Conservation (phyloP, 2,329 filamentous ascomycete genomes). For the Corynespora cassiicola region DNA sequence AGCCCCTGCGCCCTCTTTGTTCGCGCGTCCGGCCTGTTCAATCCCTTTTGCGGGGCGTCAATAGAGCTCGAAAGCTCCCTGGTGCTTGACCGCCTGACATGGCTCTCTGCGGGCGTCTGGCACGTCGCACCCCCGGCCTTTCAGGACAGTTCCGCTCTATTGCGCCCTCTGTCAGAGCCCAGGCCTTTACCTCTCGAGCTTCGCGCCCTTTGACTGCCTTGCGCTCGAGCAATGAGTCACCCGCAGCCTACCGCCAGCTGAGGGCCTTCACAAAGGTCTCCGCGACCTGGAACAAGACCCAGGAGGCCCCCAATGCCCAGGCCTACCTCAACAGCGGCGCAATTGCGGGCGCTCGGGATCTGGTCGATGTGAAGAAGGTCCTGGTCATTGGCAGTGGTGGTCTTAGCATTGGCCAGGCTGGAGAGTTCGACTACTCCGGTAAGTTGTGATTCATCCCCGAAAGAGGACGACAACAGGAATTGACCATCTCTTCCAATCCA, state of each 20-base stretch:
- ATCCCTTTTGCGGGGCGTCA: slow-evolving; percentile 19
- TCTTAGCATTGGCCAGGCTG: slow-evolving; percentile 94
- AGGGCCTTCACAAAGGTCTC: slow-evolving; percentile 46
- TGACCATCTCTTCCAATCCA: slow-evolving; percentile 43
- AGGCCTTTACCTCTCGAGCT: slow-evolving; percentile 40
- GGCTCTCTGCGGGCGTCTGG: slow-evolving; percentile 50
- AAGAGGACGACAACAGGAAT: neutral
- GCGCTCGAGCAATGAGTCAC: slow-evolving; percentile 38
- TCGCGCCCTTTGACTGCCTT: slow-evolving; percentile 39
- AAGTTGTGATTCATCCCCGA: slow-evolving; percentile 21
- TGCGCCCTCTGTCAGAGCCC: slow-evolving; percentile 33
- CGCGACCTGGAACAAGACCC: slow-evolving; percentile 51
- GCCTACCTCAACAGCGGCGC: slow-evolving; percentile 89
- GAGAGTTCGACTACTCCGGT: slow-evolving; percentile 99
- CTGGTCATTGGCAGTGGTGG: slow-evolving; percentile 95
- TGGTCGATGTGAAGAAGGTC: slow-evolving; percentile 94
- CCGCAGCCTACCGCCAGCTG: slow-evolving; percentile 39
- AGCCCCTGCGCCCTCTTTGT: slow-evolving; percentile 22
- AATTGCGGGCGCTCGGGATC: slow-evolving; percentile 75
- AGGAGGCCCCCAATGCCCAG: slow-evolving; percentile 80
- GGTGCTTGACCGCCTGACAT: slow-evolving; percentile 43
- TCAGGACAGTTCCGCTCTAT: slow-evolving; percentile 39
- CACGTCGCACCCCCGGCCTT: slow-evolving; percentile 46
- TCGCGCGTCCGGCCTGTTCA: slow-evolving; percentile 24
- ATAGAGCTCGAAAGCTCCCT: slow-evolving; percentile 39